Base-by-base conservation (phyloP, 106 monocot species). In the Vanilla planifolia region DNA sequence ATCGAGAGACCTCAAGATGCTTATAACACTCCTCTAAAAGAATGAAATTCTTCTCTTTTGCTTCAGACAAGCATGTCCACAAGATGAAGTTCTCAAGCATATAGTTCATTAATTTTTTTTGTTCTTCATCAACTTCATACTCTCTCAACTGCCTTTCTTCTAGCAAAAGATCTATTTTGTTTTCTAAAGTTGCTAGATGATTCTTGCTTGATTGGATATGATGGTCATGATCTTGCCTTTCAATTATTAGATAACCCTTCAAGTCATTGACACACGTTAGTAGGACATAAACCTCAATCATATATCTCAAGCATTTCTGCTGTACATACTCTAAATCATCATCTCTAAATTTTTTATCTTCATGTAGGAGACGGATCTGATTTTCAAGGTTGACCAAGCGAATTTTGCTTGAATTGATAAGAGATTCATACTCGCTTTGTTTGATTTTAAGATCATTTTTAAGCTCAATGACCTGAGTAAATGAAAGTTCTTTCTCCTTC, bases 11-110 rank as follows among this genome's bases (percentile, higher is more conserved):
- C 59, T 79, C 69, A 59, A 61, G 40, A 59, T 73, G 65, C 58
- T 70, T 64, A 33, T 73, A 33, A 28, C 57, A 67, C 33, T 70
- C 53, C 28, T n/a, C 25, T 43, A 29, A 62, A 40, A 79, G 41
- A 52, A 50, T 21, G n/a, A 67, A 61, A 63, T 57, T 83, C 6
- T 51, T 70, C 41, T 83, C 76, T 37, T 73, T 67, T 63, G 77
- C 74, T 42, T 88, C 88, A 64, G 45, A 42, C 42, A 83, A 60
- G 61, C 67, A 77, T 34, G 56, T 67, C 34, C 59, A 73, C 47
- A 83, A 74, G 41, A 79, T 59, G 35, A 77, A 83, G 30, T 47
- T 74, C 61, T 88, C 83, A 60, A 63, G 67, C 11, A 63, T 51
- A 43, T 70, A 43, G 41, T 61, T 73, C 26, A 80, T 46, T 41